These are phyloP conservation scores for Epichloe baconii DNA, from an alignment of 2,329 filamentous ascomycete genomes.

Conservation along the genomic window DNA sequence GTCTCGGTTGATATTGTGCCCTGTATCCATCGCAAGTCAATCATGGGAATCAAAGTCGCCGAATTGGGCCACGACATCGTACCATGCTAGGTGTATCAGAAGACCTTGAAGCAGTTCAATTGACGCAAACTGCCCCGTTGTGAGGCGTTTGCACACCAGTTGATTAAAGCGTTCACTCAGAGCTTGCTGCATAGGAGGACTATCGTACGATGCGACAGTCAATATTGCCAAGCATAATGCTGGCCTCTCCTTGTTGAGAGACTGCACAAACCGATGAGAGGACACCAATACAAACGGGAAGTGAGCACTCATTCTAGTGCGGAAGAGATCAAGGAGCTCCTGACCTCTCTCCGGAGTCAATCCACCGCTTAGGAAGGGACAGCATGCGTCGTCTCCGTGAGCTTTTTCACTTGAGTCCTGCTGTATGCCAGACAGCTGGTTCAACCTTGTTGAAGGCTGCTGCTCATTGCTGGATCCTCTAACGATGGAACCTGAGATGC, in stretches of 20 bases:
- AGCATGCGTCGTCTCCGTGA: slow-evolving; percentile 10
- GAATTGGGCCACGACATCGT: background rate
- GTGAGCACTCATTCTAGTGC: slow-evolving; percentile 13
- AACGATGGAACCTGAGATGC: background rate
- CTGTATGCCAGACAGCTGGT: background rate
- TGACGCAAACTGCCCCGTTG: slow-evolving; percentile 13
- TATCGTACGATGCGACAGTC: slow-evolving; percentile 12
- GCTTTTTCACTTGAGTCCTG: slow-evolving; percentile 1
- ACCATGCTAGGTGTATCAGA: slow-evolving; percentile 20
- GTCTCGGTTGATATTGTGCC: slow-evolving; percentile 19
- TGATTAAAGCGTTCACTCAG: slow-evolving; percentile 17
- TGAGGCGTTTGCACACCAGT: slow-evolving; percentile 12
- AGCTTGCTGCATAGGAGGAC: slow-evolving; percentile 12
- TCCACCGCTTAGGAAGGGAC: slow-evolving; percentile 12
- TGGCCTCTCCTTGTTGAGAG: slow-evolving; percentile 9
- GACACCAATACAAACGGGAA: slow-evolving; percentile 19
- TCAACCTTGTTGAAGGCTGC: background rate
- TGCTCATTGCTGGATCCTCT: too few species aligned
- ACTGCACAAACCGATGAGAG: background rate
- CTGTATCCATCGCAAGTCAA: slow-evolving; percentile 6
- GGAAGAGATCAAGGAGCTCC: slow-evolving; percentile 14
- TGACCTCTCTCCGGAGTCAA: slow-evolving; percentile 13
- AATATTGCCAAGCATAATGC: slow-evolving; percentile 17
- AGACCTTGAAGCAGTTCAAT: slow-evolving; percentile 20
- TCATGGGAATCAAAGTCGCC: too few species aligned